phyloP scores from a whole-genome alignment of 2,329 filamentous ascomycete genomes.

The Calycina herbarum region DNA sequence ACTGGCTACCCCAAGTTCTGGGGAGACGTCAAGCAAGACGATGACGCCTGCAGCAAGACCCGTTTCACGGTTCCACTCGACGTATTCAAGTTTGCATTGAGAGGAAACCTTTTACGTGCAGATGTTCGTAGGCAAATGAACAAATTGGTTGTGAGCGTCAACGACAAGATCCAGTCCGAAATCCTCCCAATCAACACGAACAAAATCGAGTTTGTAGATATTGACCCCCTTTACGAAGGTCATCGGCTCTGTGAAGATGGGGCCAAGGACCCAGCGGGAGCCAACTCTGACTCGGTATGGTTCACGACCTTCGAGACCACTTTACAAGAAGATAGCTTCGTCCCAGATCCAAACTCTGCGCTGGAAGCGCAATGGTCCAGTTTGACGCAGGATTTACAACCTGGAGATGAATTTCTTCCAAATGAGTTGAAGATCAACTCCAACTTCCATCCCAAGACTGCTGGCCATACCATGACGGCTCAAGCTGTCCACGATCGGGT shows the following conservation, averaged over 20 bases:
- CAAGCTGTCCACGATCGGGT: neutral
- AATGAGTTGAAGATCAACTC: slow-evolving; percentile 5
- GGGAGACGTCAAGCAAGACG: neutral
- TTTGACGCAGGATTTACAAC: neutral
- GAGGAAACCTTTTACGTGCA: neutral
- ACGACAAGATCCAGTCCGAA: slow-evolving; percentile 4
- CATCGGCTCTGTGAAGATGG: slow-evolving; percentile 14
- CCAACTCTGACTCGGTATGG: slow-evolving; percentile 3
- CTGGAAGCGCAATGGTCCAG: neutral
- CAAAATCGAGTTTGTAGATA: slow-evolving; percentile 12
- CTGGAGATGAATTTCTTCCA: neutral
- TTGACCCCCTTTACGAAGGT: slow-evolving; percentile 6
- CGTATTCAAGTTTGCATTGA: neutral
- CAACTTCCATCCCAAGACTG: slow-evolving; percentile 8
- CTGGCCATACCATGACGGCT: slow-evolving; percentile 4
- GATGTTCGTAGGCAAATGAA: slow-evolving; percentile 2
- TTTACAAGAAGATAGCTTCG: slow-evolving; percentile 2
- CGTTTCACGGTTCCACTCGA: neutral
- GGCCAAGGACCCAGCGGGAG: neutral
- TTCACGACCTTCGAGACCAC: neutral
- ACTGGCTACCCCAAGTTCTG: slow-evolving; percentile 10
- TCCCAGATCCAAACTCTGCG: neutral
- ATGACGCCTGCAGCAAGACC: slow-evolving; percentile 2
- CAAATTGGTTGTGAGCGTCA: slow-evolving; percentile 1
- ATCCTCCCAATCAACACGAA: neutral